These are phyloP conservation scores for Candida tetrigidarum DNA, from an alignment of 1,139 yeast species.

Conservation along the genomic window DNA sequence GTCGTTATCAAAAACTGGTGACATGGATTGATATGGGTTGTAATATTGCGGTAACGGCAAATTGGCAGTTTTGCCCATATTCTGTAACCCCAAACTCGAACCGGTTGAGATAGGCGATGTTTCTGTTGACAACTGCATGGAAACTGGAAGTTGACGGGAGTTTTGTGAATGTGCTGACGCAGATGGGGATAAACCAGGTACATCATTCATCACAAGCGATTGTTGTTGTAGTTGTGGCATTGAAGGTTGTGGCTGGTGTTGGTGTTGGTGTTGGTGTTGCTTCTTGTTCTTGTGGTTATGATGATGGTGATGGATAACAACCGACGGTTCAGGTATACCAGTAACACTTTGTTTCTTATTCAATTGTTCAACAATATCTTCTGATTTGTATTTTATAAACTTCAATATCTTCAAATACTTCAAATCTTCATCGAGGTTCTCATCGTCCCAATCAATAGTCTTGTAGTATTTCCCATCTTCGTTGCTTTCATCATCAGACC, in stretches of 20 bases:
- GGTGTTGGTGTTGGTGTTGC: too few species aligned
- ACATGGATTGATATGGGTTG: slow-evolving; percentile 8
- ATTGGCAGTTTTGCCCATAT: neutral
- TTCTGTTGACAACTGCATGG: neutral
- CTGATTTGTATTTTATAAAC: slow-evolving; percentile 45
- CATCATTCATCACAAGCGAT: neutral
- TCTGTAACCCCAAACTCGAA: neutral
- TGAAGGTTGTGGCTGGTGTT: neutral
- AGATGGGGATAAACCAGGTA: neutral
- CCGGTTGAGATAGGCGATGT: slow-evolving; percentile 1
- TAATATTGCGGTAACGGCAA: slow-evolving; percentile 9
- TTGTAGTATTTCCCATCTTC: slow-evolving; percentile 23
- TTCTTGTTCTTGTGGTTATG: slow-evolving; percentile 4
- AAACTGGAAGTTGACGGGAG: neutral
- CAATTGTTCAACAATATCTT: slow-evolving; percentile 17
- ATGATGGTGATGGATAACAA: slow-evolving; percentile 13
- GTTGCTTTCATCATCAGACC: slow-evolving; percentile 39
- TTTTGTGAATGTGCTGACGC: neutral
- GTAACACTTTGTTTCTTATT: slow-evolving; percentile 5
- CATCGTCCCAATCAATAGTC: slow-evolving; percentile 55
- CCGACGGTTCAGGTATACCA: slow-evolving; percentile 11
- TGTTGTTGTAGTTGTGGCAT: neutral
- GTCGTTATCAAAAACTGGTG: slow-evolving; percentile 4
- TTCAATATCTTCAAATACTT: slow-evolving; percentile 49
- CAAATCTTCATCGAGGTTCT: slow-evolving; percentile 53